Evolutionary conservation across 2,329 filamentous ascomycete genomes (phyloP), one percentile per base, ranked within the genome.

Genomic region (Cladophialophora bantiana): DNA sequence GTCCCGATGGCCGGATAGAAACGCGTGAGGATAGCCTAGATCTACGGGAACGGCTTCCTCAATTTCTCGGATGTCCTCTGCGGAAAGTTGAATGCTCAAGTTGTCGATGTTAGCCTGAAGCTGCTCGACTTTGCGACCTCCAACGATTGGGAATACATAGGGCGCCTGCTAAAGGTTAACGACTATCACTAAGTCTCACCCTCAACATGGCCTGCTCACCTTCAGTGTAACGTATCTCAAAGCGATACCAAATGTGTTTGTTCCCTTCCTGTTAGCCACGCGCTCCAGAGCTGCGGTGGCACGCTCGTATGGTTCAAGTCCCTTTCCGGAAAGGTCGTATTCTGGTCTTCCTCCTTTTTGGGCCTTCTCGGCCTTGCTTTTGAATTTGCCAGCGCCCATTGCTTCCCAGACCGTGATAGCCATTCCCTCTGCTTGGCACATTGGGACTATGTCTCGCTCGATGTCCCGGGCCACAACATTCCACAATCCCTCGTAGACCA

Each of bases 381-480:
- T 82, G 75, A 85, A 83, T 63, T 78, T 78, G 48, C 85, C 85
- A 62, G 81, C 79, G 45, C 84, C 85, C 13, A 88, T 78, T 1
- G 81, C 75, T 13, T 83, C 83, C 83, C 84, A 86, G 0, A 86
- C 85, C 0, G 82, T 83, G 9, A 89, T 75, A 0, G 81, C 86
- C 85, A 90, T 89, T 36, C 88, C 88, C 72, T 90, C 86, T 20
- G 82, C 80, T 48, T 81, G 81, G 40, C 78, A 81, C 89, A 90
- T 90, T 45, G 87, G 88, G 40, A 91, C 82, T 71, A 90, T 88
- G n/a, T 90, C 88, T 32, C 87, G 83, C 78, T 90, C 88, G 59
- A 90, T 85, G 75, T 92, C 90, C 35, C 90, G 85, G 52, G 86
- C 82, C 1, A 80, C 82, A 13, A 84, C 82, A 36, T 79, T 85